Evolutionary conservation across 495 filamentous ascomycete species (phyloP).

Genomic region (Platismatia glauca): DNA sequence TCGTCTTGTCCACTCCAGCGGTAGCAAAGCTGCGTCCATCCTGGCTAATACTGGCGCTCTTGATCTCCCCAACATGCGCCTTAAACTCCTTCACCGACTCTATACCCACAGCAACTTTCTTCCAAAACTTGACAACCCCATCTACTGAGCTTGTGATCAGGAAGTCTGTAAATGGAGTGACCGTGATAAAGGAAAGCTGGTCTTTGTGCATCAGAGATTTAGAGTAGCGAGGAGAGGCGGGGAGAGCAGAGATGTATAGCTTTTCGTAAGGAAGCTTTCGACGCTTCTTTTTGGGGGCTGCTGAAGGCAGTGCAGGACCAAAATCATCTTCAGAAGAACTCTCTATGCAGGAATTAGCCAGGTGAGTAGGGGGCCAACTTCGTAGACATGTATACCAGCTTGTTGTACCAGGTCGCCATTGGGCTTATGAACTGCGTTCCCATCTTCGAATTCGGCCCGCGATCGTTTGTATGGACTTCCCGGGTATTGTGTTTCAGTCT

Average conservation of each 20-base stretch:
- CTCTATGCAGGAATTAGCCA: slow-evolving; percentile 30
- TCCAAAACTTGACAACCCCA: slow-evolving; percentile 98
- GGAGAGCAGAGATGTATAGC: slow-evolving; percentile 84
- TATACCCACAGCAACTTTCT: slow-evolving; percentile 81
- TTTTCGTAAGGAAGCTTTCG: slow-evolving; percentile 89
- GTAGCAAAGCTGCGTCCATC: slow-evolving; percentile 95
- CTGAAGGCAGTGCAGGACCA: slow-evolving; percentile 74
- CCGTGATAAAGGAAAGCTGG: slow-evolving; percentile 72
- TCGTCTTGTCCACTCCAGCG: slow-evolving; percentile 71
- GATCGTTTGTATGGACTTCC: slow-evolving; percentile 7
- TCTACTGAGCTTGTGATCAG: slow-evolving; percentile 87
- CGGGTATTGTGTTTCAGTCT: background rate
- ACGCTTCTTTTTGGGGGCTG: slow-evolving; percentile 71
- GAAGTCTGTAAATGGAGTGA: slow-evolving; percentile 88
- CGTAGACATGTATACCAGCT: background rate
- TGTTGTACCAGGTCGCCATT: background rate
- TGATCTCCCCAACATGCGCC: slow-evolving; percentile 80
- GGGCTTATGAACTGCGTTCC: background rate
- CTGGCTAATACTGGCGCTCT: slow-evolving; percentile 67
- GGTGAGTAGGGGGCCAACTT: background rate
- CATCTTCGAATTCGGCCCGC: background rate
- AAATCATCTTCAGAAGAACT: slow-evolving; percentile 90
- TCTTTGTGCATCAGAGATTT: slow-evolving; percentile 99
- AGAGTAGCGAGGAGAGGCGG: slow-evolving; percentile 73
- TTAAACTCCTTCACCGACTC: slow-evolving; percentile 98